These are phyloP conservation scores for Diplogelasinospora grovesii DNA, from an alignment of 495 filamentous ascomycete genomes.

Conservation along the genomic window DNA sequence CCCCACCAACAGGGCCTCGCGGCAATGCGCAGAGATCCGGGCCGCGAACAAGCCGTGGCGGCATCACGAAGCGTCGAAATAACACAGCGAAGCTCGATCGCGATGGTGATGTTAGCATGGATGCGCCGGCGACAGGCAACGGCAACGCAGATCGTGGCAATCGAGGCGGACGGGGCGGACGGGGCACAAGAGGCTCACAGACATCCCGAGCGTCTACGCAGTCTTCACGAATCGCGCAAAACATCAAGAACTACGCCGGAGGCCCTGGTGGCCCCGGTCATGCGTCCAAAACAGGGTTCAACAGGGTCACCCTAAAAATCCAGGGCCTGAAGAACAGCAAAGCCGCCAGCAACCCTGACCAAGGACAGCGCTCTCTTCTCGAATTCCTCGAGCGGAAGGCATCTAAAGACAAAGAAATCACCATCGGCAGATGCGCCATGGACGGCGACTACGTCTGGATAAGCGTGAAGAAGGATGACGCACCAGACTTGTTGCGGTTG, in stretches of 20 bases:
- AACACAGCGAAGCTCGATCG: slow-evolving; percentile 52
- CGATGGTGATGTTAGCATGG: slow-evolving; percentile 83
- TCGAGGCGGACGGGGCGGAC: slow-evolving; percentile 13
- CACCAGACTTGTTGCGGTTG: slow-evolving; percentile 52
- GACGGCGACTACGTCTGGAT: slow-evolving; percentile 65
- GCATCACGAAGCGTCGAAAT: slow-evolving; percentile 61
- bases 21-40: slow-evolving; percentile 3
- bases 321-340: slow-evolving; percentile 73
- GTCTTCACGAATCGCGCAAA: slow-evolving; percentile 17
- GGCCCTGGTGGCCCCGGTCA: slow-evolving; percentile 2
- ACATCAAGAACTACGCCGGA: slow-evolving; percentile 14
- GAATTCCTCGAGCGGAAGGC: slow-evolving; percentile 80
- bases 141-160: slow-evolving; percentile 23
- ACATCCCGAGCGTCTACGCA: slow-evolving; percentile 4
- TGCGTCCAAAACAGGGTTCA: slow-evolving; percentile 16
- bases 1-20: slow-evolving; percentile 33
- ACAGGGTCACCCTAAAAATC: slow-evolving; percentile 45
- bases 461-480: slow-evolving; percentile 56
- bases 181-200: slow-evolving; percentile 5
- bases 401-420: slow-evolving; percentile 51
- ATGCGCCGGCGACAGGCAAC: slow-evolving; percentile 33
- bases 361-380: slow-evolving; percentile 62
- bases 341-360: slow-evolving; percentile 59
- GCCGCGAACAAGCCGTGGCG: slow-evolving; percentile 35
- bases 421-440: slow-evolving; percentile 69